These are phyloP conservation scores for Groenewaldozyma tartarivorans DNA, from an alignment of 805 yeast genomes.

Conservation along the genomic window DNA sequence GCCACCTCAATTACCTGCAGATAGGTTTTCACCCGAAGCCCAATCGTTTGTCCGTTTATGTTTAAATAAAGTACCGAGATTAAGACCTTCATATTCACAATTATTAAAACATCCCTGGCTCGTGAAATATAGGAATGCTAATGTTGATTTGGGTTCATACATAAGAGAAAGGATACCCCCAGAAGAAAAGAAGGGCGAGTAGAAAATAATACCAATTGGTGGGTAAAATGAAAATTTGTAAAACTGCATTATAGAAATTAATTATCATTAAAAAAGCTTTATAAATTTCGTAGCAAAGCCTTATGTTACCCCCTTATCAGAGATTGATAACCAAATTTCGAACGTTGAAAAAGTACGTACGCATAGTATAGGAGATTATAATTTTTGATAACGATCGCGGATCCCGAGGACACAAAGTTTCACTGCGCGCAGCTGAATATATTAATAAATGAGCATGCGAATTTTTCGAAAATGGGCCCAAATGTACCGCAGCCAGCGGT, in stretches of 20 bases:
- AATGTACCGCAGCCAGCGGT: slow-evolving; percentile 13
- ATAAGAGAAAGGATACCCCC: slow-evolving; percentile 24
- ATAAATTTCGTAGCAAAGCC: too few relatives aligned
- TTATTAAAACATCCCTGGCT: slow-evolving; percentile 83
- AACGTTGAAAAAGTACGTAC: too few relatives aligned
- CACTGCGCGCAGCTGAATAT: too few relatives aligned
- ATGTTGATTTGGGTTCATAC: slow-evolving; percentile 31
- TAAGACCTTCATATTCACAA: slow-evolving; percentile 71
- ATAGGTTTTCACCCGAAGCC: slow-evolving; percentile 62
- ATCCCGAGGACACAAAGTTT: too few relatives aligned
- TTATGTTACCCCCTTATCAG: too few relatives aligned
- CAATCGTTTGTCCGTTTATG: slow-evolving; percentile 63
- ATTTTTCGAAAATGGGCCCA: too few relatives aligned
- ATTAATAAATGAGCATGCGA: too few relatives aligned
- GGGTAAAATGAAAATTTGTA: not conserved
- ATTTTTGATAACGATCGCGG: too few relatives aligned
- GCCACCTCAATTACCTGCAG: slow-evolving; percentile 68
- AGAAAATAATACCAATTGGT: not conserved
- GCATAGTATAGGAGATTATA: too few relatives aligned
- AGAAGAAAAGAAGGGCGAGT: not conserved
- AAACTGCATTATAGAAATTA: not conserved
- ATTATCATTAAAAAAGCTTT: too few relatives aligned
- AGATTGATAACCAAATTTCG: too few relatives aligned
- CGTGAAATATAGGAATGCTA: slow-evolving; percentile 36
- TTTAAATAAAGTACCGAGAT: slow-evolving; percentile 68